These are phyloP conservation scores for Quercus agrifolia DNA, from an alignment of 306 rosid genomes.

Conservation along the genomic window DNA sequence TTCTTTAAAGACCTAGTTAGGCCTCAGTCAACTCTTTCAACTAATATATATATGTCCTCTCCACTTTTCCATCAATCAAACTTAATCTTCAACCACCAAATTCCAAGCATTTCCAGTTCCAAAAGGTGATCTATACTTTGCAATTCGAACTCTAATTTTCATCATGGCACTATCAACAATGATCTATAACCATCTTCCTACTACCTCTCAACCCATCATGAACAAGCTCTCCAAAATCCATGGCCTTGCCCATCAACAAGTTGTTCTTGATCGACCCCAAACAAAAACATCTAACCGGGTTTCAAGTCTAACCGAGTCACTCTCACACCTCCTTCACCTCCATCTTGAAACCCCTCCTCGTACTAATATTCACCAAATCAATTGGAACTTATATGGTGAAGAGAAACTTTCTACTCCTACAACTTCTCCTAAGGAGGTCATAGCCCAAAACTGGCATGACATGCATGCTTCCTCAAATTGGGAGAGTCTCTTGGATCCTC, in stretches of 20 bases:
- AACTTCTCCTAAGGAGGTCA: constrained; percentile 52
- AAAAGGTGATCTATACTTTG: neutral
- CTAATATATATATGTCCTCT: neutral
- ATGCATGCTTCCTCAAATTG: constrained; percentile 47
- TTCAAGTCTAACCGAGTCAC: constrained; percentile 45
- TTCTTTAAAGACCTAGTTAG: neutral
- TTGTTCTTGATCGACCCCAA: constrained; percentile 15
- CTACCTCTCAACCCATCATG: neutral
- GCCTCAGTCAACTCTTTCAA: neutral
- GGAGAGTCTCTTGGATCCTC: constrained; percentile 52
- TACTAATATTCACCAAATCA: neutral
- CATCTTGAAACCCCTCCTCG: constrained; percentile 30
- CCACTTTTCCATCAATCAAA: neutral
- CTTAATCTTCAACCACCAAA: neutral
- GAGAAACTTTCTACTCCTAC: constrained; percentile 46
- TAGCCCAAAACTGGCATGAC: constrained; percentile 51
- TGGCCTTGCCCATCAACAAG: constrained; percentile 19
- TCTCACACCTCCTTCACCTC: constrained; percentile 46
- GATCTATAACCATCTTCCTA: constrained; percentile 15
- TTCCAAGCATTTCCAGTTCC: neutral
- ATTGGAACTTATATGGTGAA: constrained; percentile 8
- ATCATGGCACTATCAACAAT: constrained; percentile 39
- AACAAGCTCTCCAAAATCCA: constrained; percentile 7
- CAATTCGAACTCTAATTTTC: neutral
- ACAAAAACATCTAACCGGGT: constrained; percentile 24